Evolutionary conservation across 164 flowering plant species (phyloP).

Genomic region (Cinnamomum chago): DNA sequence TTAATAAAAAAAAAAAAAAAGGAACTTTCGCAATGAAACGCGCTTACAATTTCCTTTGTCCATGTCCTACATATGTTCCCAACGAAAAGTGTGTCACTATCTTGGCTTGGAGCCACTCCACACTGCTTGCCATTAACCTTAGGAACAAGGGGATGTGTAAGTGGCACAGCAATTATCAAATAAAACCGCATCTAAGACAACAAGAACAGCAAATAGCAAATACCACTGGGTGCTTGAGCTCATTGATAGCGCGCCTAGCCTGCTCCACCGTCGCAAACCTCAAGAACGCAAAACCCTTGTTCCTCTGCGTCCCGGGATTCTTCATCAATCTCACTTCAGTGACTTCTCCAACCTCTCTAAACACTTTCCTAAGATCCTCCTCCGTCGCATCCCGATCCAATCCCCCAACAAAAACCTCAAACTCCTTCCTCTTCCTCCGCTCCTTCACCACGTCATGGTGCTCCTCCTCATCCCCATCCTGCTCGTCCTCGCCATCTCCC

Average conservation of each 20-base stretch:
- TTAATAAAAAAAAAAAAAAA: neutral
- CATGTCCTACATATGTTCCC: constrained; percentile 95
- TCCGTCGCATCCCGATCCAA: constrained; percentile 30
- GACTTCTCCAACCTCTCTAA: constrained; percentile 28
- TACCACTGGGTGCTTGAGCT: constrained; percentile 23
- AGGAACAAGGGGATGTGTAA: constrained; percentile 8
- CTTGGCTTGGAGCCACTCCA: constrained; percentile 95
- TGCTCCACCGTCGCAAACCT: constrained; percentile 31
- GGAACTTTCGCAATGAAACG: neutral
- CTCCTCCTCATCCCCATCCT: constrained; percentile 22
- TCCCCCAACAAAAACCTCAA: constrained; percentile 35
- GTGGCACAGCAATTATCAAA: neutral
- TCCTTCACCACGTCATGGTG: constrained; percentile 28
- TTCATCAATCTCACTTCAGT: constrained; percentile 34
- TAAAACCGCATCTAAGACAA: constrained; percentile 2
- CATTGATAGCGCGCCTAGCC: constrained; percentile 33
- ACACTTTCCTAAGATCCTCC: constrained; percentile 27
- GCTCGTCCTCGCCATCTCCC: constrained; percentile 9
- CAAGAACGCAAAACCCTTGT: constrained; percentile 35
- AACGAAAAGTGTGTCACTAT: constrained; percentile 85
- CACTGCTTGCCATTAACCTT: constrained; percentile 89
- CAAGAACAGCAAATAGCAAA: neutral
- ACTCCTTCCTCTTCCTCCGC: constrained; percentile 30
- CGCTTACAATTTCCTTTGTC: constrained; percentile 89
- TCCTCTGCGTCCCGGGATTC: constrained; percentile 30